Evolutionary conservation across 225 moss, liverwort and hornwort genomes (phyloP), one percentile per base, ranked within the genome.

Genomic region (Lunularia cruciata): DNA sequence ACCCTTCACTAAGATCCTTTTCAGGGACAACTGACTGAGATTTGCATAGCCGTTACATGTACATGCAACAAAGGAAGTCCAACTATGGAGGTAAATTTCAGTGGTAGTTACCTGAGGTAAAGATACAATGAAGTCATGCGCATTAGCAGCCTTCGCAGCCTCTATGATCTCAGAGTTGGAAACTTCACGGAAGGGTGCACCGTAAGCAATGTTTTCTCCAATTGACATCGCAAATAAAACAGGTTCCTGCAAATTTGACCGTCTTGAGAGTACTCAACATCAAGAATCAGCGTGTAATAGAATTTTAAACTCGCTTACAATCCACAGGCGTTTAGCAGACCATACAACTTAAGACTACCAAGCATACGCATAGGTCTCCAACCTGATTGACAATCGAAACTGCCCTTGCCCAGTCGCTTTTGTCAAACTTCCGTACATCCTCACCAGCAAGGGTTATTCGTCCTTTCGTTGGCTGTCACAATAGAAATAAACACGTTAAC

Each of bases 211-310:
- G 73, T 98, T 98, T 59, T 98, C 98, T 47, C 89, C 80, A 64
- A 98, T 90, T 20, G 98, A 93, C 89, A 98, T 98, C 5, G 98
- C 98, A 87, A 98, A 98, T 47, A 98, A 72, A 9, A 91, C 98
- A 54, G 98, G 98, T 66, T 98, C 98, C 98, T 95, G 78, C 47
- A 72, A 27, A 60, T n/a, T n/a, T n/a, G n/a, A n/a, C n/a, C n/a
- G n/a, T n/a, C n/a, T n/a, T n/a, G n/a, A n/a, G n/a, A n/a, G n/a
- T n/a, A n/a, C n/a, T n/a, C n/a, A n/a, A n/a, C n/a, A n/a, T n/a
- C n/a, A n/a, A n/a, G n/a, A n/a, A n/a, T n/a, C n/a, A n/a, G 26
- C 47, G 14, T n/a, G n/a, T 10, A 10, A 47, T 47, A 18, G 10
- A 10, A 10, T 47, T 47, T 47, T 47, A n/a, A n/a, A n/a, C 22